Evolutionary conservation across 108 stramenopile species (phyloP).

Genomic region (Cyclotella cryptica): DNA sequence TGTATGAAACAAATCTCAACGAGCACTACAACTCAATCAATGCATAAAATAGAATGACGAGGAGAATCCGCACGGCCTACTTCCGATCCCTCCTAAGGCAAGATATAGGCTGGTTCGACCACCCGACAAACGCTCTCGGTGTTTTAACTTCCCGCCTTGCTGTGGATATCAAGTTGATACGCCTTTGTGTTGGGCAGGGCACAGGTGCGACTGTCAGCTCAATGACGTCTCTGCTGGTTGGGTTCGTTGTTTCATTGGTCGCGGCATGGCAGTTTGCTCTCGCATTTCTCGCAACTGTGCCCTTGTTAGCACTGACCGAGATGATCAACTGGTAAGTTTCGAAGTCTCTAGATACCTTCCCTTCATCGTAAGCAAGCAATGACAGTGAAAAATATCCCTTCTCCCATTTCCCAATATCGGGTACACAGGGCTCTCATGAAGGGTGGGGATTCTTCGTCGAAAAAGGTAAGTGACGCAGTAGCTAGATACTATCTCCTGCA

Average conservation of each 20-base stretch:
- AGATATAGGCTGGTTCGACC: slow-evolving; percentile 58
- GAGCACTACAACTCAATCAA: background rate
- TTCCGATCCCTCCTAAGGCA: slow-evolving; percentile 51
- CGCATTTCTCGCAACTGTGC: slow-evolving; percentile 62
- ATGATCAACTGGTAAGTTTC: slow-evolving; percentile 20
- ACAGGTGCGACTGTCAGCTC: slow-evolving; percentile 34
- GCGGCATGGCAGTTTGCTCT: slow-evolving; percentile 60
- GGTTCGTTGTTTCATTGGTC: slow-evolving; percentile 56
- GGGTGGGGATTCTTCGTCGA: slow-evolving; percentile 41
- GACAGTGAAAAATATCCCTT: too few species aligned
- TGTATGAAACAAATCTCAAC: background rate
- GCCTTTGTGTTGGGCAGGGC: slow-evolving; percentile 40
- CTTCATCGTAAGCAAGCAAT: too few species aligned
- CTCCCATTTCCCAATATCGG: too few species aligned
- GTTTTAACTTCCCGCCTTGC: slow-evolving; percentile 57
- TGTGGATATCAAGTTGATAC: slow-evolving; percentile 43
- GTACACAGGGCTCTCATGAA: slow-evolving; percentile 43
- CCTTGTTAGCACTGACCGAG: slow-evolving; percentile 54
- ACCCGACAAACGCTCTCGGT: slow-evolving; percentile 44
- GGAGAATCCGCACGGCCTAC: slow-evolving; percentile 41
- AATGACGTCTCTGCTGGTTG: slow-evolving; percentile 28
- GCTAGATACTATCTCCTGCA: too few species aligned
- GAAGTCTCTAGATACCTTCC: too few species aligned
- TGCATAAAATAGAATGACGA: slow-evolving; percentile 25
- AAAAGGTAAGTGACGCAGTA: background rate